Evolutionary conservation across 176 grass and related monocot species (phyloP).

Genomic region (Chloris gayana): DNA sequence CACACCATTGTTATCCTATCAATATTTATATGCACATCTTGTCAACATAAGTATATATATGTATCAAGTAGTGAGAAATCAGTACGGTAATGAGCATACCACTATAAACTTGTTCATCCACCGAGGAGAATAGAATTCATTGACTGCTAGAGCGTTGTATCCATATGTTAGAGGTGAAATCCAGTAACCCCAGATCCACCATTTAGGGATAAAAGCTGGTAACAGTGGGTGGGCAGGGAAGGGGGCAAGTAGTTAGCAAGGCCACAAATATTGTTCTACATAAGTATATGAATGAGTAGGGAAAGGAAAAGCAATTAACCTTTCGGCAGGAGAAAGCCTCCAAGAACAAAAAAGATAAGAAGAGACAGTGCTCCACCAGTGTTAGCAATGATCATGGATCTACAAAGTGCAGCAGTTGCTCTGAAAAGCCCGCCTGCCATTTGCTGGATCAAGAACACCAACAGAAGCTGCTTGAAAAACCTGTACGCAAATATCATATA

Average conservation of each 20-base stretch:
- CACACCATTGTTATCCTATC: conserved; percentile 54
- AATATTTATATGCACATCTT: conserved; percentile 16
- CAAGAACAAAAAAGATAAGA: conserved; percentile 87
- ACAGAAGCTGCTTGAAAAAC: conserved; percentile 96
- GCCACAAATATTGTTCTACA: conserved; percentile 12
- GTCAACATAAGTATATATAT: conserved; percentile 23
- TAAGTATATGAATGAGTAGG: not conserved
- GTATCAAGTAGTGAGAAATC: conserved; percentile 14
- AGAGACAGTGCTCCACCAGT: conserved; percentile 90
- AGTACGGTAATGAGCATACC: conserved; percentile 36
- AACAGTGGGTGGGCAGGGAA: not conserved
- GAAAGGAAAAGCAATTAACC: conserved; percentile 45
- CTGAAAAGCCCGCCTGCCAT: conserved; percentile 95
- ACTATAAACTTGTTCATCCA: conserved; percentile 74
- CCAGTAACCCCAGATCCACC: conserved; percentile 99
- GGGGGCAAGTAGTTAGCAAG: conserved; percentile 36
- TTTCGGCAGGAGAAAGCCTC: conserved; percentile 96
- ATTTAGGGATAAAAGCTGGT: conserved; percentile 84
- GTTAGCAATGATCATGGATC: conserved; percentile 90
- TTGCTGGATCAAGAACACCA: conserved; percentile 90
- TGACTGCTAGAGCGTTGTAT: conserved; percentile 88
- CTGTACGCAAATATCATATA: conserved; percentile 49
- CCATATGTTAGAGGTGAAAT: conserved; percentile 86
- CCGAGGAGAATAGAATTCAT: conserved; percentile 92
- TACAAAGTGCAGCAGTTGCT: conserved; percentile 75